phyloP scores from a whole-genome alignment of 371 early-diverging fungal genomes.

The Mucor velutinosus region DNA sequence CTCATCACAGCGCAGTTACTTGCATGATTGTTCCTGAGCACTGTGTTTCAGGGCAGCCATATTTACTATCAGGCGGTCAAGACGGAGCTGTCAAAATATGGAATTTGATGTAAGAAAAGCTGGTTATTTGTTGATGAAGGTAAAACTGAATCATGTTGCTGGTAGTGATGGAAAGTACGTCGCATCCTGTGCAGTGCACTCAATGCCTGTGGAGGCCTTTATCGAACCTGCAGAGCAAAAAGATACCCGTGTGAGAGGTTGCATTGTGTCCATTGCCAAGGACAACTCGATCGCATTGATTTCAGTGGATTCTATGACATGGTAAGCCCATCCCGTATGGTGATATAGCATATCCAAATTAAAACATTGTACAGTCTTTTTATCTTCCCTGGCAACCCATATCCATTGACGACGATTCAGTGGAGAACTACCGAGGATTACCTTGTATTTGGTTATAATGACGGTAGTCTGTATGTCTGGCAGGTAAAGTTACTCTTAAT shows the following conservation, averaged over 20 bases:
- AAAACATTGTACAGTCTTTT: conserved; percentile 45
- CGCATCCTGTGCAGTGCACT: conserved; percentile 68
- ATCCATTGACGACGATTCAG: conserved; percentile 60
- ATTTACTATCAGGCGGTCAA: conserved; percentile 63
- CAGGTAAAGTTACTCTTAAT: conserved; percentile 50
- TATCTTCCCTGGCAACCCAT: conserved; percentile 62
- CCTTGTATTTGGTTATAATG: conserved; percentile 64
- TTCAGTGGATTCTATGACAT: conserved; percentile 74
- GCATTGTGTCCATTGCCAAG: conserved; percentile 68
- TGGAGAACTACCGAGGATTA: conserved; percentile 75
- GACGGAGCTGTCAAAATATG: conserved; percentile 79
- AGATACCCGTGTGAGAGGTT: conserved; percentile 57
- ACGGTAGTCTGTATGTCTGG: conserved; percentile 75
- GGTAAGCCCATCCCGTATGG: conserved; percentile 42
- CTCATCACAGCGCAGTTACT: conserved; percentile 60
- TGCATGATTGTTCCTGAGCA: conserved; percentile 60
- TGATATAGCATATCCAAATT: neutral
- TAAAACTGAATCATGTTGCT: neutral
- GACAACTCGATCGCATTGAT: conserved; percentile 74
- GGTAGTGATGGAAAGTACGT: conserved; percentile 62
- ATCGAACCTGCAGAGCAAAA: conserved; percentile 66
- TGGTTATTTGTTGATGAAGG: neutral
- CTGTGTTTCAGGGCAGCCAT: conserved; percentile 47
- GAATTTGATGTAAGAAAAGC: conserved; percentile 66
- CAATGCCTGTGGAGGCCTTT: conserved; percentile 60